Percentiles rank a stretch among this genome's conserved stretches.
Conservation (phyloP, 371 early-diverging fungal genomes). For the Saksenaea oblongispora region DNA sequence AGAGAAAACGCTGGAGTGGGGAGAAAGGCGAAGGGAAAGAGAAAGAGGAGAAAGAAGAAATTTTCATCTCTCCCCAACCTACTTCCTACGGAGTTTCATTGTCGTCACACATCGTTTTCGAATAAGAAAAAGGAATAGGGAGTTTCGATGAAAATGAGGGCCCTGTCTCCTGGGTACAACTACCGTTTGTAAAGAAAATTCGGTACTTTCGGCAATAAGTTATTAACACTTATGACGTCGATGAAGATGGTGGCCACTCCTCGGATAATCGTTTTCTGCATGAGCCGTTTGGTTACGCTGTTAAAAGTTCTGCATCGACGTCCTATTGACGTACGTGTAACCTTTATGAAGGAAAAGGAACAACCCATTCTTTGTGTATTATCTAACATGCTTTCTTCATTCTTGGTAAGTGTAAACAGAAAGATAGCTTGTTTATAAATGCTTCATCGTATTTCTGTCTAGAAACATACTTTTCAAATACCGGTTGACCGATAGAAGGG, state of each 20-base stretch:
- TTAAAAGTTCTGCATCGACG: neutral
- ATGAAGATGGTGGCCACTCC: neutral
- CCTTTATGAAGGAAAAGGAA: neutral
- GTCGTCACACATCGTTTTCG: neutral
- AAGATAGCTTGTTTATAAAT: neutral
- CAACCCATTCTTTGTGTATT: neutral
- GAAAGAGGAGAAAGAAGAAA: neutral
- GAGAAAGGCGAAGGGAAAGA: neutral
- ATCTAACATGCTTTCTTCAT: neutral
- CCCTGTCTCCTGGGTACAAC: neutral
- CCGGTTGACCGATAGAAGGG: neutral
- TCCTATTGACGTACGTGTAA: neutral
- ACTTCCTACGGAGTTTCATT: neutral
- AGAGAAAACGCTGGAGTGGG: neutral
- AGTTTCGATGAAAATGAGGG: neutral
- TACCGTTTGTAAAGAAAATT: too few species aligned
- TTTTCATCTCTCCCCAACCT: neutral
- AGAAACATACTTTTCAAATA: neutral
- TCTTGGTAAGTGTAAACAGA: neutral
- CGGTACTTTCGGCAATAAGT: too few species aligned
- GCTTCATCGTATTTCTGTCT: neutral
- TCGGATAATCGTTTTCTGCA: neutral
- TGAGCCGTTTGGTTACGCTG: neutral
- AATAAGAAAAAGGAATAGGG: neutral
- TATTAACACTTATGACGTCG: neutral